Percentiles rank a stretch among this genome's conserved stretches.
phyloP scores from a whole-genome alignment of 1,284 basidiomycete species.

The Boletus mariae region DNA sequence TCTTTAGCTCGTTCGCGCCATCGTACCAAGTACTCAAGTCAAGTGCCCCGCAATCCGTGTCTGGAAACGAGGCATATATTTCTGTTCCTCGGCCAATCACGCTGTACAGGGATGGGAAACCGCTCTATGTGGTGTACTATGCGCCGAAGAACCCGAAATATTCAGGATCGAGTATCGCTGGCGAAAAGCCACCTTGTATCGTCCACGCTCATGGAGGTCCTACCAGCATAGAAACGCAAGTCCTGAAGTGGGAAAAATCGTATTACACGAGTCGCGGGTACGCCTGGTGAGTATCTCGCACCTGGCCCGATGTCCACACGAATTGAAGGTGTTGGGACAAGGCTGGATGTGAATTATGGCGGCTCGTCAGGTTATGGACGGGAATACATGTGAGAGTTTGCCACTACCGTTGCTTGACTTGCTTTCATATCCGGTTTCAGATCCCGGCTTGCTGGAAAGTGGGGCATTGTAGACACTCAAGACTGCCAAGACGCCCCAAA shows the following conservation, averaged over 20 bases:
- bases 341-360: constrained; percentile 32
- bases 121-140: constrained; percentile 31
- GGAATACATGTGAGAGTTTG: constrained; percentile 26
- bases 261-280: constrained; percentile 36
- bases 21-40: constrained; percentile 26
- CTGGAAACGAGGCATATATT: constrained; percentile 26
- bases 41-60: constrained; percentile 3
- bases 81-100: constrained; percentile 26
- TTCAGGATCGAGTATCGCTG: constrained; percentile 25
- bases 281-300: constrained; percentile 24
- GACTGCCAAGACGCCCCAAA: constrained; percentile 29
- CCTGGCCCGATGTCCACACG: neutral
- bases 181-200: constrained; percentile 31
- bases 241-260: constrained; percentile 25
- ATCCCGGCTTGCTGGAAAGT: constrained; percentile 28
- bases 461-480: constrained; percentile 31
- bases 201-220: constrained; percentile 30
- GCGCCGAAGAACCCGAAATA: constrained; percentile 29
- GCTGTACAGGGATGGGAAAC: constrained; percentile 18
- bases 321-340: constrained; percentile 8
- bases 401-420: neutral
- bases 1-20: constrained; percentile 23
- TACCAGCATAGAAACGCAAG: constrained; percentile 24
- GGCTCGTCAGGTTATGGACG: constrained; percentile 33
- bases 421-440: constrained; percentile 13